Evolutionary conservation across 225 moss, liverwort and hornwort species (phyloP).

Genomic region (Bryoerythrophyllum caledonicum): DNA sequence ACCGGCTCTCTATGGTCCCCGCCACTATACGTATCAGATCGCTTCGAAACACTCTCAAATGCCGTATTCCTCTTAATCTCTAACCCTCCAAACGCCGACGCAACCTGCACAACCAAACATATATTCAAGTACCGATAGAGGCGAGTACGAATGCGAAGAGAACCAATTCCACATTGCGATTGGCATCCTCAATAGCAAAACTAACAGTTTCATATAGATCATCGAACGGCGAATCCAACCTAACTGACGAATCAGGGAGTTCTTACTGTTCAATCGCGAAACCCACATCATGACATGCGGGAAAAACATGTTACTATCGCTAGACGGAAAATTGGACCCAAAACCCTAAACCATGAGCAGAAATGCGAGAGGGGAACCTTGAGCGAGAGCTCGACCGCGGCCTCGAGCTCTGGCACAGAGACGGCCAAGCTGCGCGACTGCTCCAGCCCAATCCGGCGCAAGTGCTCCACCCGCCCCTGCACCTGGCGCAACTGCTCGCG

Average conservation of each 20-base stretch:
- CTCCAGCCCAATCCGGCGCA: constrained; percentile 59
- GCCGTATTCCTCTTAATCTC: constrained; percentile 44
- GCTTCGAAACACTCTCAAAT: constrained; percentile 42
- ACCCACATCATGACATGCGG: not conserved
- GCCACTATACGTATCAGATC: constrained; percentile 40
- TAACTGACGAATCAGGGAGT: not conserved
- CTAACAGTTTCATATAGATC: not conserved
- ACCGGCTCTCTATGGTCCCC: constrained; percentile 43
- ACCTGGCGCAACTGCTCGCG: constrained; percentile 55
- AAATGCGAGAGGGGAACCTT: constrained; percentile 30
- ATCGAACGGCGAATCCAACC: constrained; percentile 1
- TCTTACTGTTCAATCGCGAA: not conserved
- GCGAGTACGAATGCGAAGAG: not conserved
- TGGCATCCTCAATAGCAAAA: too few species aligned
- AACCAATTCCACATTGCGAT: too few species aligned
- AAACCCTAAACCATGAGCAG: constrained; percentile 40
- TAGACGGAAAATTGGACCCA: not conserved
- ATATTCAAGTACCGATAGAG: not conserved
- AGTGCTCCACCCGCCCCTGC: constrained; percentile 42
- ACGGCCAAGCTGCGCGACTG: constrained; percentile 60
- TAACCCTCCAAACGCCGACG: constrained; percentile 75
- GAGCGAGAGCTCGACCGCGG: constrained; percentile 75
- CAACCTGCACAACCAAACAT: constrained; percentile 48
- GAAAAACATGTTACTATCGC: not conserved
- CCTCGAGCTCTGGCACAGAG: constrained; percentile 69